Percentiles rank a stretch among this genome's conserved stretches.
Evolutionary conservation across 257 asterid genomes (phyloP).

Genomic region (Lavandula angustifolia): DNA sequence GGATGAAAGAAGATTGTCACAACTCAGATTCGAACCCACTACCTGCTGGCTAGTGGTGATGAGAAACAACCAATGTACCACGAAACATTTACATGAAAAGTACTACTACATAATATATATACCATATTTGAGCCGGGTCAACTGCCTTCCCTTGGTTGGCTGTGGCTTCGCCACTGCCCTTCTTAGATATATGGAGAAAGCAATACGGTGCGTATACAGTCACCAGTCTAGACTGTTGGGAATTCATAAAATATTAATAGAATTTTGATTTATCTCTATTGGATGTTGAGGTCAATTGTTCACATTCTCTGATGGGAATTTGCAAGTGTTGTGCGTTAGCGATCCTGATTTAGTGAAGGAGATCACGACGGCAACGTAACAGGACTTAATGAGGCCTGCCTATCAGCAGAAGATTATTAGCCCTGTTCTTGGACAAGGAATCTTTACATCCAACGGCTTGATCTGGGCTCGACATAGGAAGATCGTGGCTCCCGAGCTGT

Average conservation of each 20-base stretch:
- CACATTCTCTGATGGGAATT: constrained; percentile 40
- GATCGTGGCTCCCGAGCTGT: constrained; percentile 50
- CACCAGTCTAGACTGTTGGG: too few relatives aligned
- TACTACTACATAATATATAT: too few relatives aligned
- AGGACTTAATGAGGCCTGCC: constrained; percentile 44
- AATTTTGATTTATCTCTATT: too few relatives aligned
- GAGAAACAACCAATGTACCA: too few relatives aligned
- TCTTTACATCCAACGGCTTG: constrained; percentile 24
- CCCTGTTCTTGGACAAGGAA: constrained; percentile 37
- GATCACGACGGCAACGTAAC: constrained; percentile 37
- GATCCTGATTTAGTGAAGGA: constrained; percentile 40
- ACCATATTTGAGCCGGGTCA: too few relatives aligned
- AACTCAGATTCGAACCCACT: too few relatives aligned
- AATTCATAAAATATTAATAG: too few relatives aligned
- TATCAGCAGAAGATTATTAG: constrained; percentile 38
- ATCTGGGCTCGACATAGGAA: constrained; percentile 49
- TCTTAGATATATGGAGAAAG: constrained; percentile 51
- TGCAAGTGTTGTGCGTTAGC: constrained; percentile 40
- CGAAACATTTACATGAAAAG: too few relatives aligned
- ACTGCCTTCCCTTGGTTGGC: too few relatives aligned
- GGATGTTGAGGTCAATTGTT: constrained; percentile 31
- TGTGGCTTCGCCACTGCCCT: too few relatives aligned
- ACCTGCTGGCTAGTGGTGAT: too few relatives aligned
- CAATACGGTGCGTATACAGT: constrained; percentile 44
- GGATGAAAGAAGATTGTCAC: too few relatives aligned